Percentiles rank a stretch among this genome's conserved stretches.
These are phyloP conservation scores for Penicillium canescens DNA, from an alignment of 495 filamentous ascomycete species.

Conservation along the genomic window DNA sequence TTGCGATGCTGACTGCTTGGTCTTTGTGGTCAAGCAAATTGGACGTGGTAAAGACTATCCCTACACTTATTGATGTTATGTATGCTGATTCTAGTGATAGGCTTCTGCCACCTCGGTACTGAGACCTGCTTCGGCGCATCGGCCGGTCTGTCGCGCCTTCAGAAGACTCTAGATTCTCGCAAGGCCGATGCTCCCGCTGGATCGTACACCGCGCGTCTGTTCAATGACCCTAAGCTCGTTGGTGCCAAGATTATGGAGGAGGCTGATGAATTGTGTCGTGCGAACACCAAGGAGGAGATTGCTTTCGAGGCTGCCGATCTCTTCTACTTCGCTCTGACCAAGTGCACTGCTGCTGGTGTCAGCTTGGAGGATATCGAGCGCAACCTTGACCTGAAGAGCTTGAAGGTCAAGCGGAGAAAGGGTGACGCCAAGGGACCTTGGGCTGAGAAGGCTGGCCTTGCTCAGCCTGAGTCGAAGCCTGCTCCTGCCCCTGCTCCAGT, in stretches of 20 bases:
- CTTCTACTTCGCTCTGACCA: conserved; percentile 92
- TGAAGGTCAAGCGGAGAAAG: conserved; percentile 87
- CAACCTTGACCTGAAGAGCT: conserved; percentile 89
- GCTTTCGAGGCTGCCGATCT: conserved; percentile 94
- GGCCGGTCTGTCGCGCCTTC: conserved; percentile 75
- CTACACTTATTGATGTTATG: neutral
- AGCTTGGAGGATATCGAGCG: conserved; percentile 83
- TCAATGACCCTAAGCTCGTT: conserved; percentile 85
- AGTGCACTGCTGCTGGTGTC: conserved; percentile 80
- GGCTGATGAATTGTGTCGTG: conserved; percentile 89
- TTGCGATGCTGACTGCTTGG: conserved; percentile 90
- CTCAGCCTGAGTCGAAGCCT: conserved; percentile 34
- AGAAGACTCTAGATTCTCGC: conserved; percentile 77
- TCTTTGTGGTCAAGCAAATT: conserved; percentile 85
- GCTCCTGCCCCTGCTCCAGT: conserved; percentile 43
- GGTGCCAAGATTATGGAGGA: conserved; percentile 98
- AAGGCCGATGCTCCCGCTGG: conserved; percentile 80
- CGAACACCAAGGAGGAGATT: conserved; percentile 75
- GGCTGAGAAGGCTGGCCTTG: conserved; percentile 77
- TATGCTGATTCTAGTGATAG: conserved; percentile 39
- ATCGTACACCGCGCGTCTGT: conserved; percentile 91
- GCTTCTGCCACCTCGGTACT: conserved; percentile 93
- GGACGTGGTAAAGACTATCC: conserved; percentile 56
- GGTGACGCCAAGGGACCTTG: conserved; percentile 92
- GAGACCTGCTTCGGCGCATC: conserved; percentile 89